Base-by-base conservation (phyloP, 1,139 yeast genomes). In the Debaryomycetaceae sp. region DNA sequence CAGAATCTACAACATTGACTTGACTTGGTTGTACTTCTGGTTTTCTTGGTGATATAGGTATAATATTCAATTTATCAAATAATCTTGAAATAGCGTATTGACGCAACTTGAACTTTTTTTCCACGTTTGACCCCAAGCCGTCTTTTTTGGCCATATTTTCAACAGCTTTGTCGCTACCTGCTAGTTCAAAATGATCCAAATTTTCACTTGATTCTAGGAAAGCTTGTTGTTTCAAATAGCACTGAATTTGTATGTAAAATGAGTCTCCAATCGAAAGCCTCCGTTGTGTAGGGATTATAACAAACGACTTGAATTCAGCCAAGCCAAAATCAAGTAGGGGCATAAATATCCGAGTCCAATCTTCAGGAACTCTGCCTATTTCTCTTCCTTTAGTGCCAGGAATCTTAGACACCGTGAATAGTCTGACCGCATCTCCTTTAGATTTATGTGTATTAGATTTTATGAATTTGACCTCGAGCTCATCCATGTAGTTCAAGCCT, bases 361-460 rank as follows among this genome's bases (percentile, higher is more conserved):
- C 86, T 46, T 84, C 91, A 0, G 89, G 83, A 1, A 88, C 58
- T 45, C 96, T 73, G 0, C 95, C 97, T 30, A 91, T 70, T 55
- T 87, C 96, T 44, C 87, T 48, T 14, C 59, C 64, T 5, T 50
- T 51, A 4, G 52, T 53, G 3, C 46, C 46, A 15, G 50, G 50
- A 16, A 42, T 47, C 26, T 41, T 51, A 30, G 57, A 63, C 35
- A 40, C 51, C 0, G 62, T 65, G 47, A 58, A 67, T 22, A 68
- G 45, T 37, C 74, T 51, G 15, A 69, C 60, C 33, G 58, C 60
- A 8, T 53, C 51, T 34, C 42, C 43, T 42, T 51, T 56, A 7
- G 53, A 43, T 30, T 50, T 50, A 26, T 61, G 65, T 0, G 77
- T 70, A 16, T 46, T 59, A 32, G 57, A 50, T 35, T 64, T 53